phyloP scores from a whole-genome alignment of 2,329 filamentous ascomycete genomes.

The Phaeophleospora eucalypticola region DNA sequence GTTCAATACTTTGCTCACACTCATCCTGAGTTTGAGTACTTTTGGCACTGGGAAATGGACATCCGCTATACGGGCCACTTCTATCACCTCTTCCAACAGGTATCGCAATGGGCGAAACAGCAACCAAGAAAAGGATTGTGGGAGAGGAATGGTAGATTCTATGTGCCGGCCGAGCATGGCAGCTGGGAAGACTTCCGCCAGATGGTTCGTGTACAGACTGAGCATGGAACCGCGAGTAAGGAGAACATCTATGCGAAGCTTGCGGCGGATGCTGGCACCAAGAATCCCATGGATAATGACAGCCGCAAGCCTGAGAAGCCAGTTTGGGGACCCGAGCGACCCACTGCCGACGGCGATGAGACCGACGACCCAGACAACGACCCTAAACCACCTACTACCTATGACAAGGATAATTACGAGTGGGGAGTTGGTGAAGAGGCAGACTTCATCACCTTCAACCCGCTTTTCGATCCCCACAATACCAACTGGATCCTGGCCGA shows the following conservation, averaged over 20 bases:
- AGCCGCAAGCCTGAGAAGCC: conserved; percentile 41
- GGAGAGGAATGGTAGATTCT: conserved; percentile 74
- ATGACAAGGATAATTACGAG: conserved; percentile 51
- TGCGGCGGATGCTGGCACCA: conserved; percentile 25
- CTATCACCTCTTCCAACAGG: conserved; percentile 70
- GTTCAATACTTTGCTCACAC: conserved; percentile 88
- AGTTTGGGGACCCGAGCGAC: conserved; percentile 47
- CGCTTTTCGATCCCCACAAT: conserved; percentile 66
- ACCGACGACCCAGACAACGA: conserved; percentile 51
- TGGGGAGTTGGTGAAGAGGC: conserved; percentile 70
- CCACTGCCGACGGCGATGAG: conserved; percentile 38
- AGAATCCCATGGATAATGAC: conserved; percentile 42
- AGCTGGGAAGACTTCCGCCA: conserved; percentile 68
- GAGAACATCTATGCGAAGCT: conserved; percentile 41
- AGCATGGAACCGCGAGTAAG: conserved; percentile 47
- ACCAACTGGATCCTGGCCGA: conserved; percentile 70
- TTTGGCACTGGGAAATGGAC: conserved; percentile 97
- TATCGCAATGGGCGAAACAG: conserved; percentile 61
- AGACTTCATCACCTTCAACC: conserved; percentile 73
- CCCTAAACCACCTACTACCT: conserved; percentile 52
- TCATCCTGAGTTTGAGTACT: conserved; percentile 84
- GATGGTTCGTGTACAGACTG: conserved; percentile 60
- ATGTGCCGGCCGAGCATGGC: conserved; percentile 66
- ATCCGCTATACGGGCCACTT: conserved; percentile 86
- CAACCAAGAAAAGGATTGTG: conserved; percentile 70